Base-by-base conservation (phyloP, 2,329 filamentous ascomycete genomes). In the Elsinoe australis region DNA sequence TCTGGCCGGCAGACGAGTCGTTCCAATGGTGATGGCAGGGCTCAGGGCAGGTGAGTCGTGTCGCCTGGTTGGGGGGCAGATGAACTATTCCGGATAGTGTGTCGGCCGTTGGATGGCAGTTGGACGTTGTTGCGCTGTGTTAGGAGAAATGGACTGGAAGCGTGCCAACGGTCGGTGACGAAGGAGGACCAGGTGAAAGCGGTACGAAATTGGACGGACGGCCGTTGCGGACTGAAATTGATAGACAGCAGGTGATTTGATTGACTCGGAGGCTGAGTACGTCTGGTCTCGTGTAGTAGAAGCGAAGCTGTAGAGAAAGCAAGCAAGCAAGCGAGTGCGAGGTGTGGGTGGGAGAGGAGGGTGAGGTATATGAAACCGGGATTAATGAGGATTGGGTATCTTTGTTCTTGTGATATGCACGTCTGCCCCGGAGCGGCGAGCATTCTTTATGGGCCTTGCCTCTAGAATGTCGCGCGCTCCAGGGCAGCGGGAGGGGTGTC, bases 41-140 rank as follows among this genome's bases (percentile, higher is more conserved):
- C 33, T 31, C 18, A 22, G 22, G 33, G 45, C 33, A 34, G 45
- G 44, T 36, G 45, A 39, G 45, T 34, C 19, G 45, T 48, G 45
- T 48, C 45, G 45, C 45, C 45, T 48, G 45, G 45, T 48, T 48
- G 45, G 45, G n/a, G 45, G 34, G 45, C 45, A 48, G 45, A 48
- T 48, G 45, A 48, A 48, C 45, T 48, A 48, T 48, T 48, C 45
- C 45, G 45, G 45, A 48, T 48, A 48, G 45, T 36, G 45, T 48
- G 45, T 48, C 32, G 45, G 45, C 45, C 45, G 45, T 48, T 48
- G 33, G 26, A 26, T 28, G 8, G 45, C 29, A 32, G 45, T 48
- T 48, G 34, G 34, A 38, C 18, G 45, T 48, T 29, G 45, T 48
- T 39, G 32, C 15, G 45, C 45, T 34, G 45, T 48, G 45, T 48